Evolutionary conservation across 495 filamentous ascomycete genomes (phyloP), one percentile per base, ranked within the genome.

Genomic region (Aspergillus cavernicola): DNA sequence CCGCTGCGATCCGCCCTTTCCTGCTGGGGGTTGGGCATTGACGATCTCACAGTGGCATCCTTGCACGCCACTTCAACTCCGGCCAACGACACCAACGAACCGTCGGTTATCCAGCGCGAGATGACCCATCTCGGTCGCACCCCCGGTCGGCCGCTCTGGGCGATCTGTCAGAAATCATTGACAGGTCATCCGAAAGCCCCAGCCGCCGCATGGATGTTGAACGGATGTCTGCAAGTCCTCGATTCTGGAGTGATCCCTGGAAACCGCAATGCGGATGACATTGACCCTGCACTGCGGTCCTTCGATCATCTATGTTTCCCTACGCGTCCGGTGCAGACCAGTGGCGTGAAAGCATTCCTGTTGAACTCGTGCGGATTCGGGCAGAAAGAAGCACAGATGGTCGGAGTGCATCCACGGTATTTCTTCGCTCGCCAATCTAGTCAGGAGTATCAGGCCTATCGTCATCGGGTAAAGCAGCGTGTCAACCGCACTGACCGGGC

Each of bases 341-440:
- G 96, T 61, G 92, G 92, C 51, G 73, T 97, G 71, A 96, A 95
- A 75, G 92, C 92, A 13, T 96, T 97, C 80, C 92, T 89, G 2
- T 85, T 97, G 52, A 97, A 92, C n/a, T 97, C 92, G 1, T 97
- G 97, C 72, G 92, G 92, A 71, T 97, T 97, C 76, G 92, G 92
- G 53, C 92, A 97, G 73, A 96, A 96, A 81, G 92, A 93, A 61
- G 89, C 92, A 32, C 92, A 97, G 74, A 89, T 86, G 39, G 89
- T 97, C 63, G 92, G 91, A 71, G 86, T 97, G 45, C 92, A 97
- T 69, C 87, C 92, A 52, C 89, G 84, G 66, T 97, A 97, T 66
- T 84, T 97, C 48, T 97, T 85, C 62, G 92, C 92, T 31, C 84
- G 86, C 16, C 87, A 96, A 28, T 90, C 26, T 4, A 8, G 28